Base-by-base conservation (phyloP, 179 eudicot genomes). In the Gypsophila paniculata region DNA sequence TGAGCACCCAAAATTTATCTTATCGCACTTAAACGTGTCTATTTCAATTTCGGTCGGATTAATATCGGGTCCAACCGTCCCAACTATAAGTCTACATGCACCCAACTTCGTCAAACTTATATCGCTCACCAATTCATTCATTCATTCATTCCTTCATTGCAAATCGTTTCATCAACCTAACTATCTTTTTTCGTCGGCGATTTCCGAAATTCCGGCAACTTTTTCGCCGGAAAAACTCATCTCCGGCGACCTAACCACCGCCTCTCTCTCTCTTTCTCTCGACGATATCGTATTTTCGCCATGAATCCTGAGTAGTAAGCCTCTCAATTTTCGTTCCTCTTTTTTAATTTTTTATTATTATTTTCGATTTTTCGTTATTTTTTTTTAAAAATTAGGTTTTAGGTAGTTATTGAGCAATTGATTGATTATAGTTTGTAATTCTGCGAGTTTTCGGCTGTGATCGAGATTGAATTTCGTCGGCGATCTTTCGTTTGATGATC, bases 231-330 rank as follows among this genome's bases (percentile, higher is more conserved):
- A 49, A 32, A 61, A 13, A 73, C 15, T 23, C 13, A 58, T 39
- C 69, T 26, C 74, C 77, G 57, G 53, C 59, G 64, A 59, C 10
- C 65, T 69, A 29, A 29, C 34, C 34, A 29, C 34, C 18, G 14
- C 36, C 5, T 38, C 36, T 60, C 10, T 21, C 7, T 29, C 34
- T 29, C 38, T 5, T 14, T 8, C 17, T 36, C 26, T 59, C 36
- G 18, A 23, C n/a, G 42, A 52, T 39, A 11, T 44, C 48, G 22
- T 42, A 15, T 64, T 22, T 69, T 23, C 22, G 64, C 72, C 75
- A 79, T 79, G 82, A 79, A 79, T 71, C 78, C 78, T 11, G 78
- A 79, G 61, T 79, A 79, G 82, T 79, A 79, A 53, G 78, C 18
- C 29, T 46, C n/a, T 15, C 34, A 29, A 29, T 29, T 29, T 29